Evolutionary conservation across 139 green algal genomes (phyloP).

Genomic region (Chlamydomonas asymmetrica): DNA sequence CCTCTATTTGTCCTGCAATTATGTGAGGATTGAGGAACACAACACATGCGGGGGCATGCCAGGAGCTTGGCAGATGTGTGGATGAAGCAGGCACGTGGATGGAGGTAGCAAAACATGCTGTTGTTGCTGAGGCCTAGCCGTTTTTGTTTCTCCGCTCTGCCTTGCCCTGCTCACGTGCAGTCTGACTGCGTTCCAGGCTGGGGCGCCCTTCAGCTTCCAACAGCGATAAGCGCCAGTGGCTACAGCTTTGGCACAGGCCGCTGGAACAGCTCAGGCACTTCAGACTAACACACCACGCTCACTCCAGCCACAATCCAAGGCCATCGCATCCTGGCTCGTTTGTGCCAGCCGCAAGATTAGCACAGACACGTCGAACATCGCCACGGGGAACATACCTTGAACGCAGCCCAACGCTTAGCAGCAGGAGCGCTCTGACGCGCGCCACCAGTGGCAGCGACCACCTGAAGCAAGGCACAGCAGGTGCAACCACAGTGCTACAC

Average conservation of each 20-base stretch:
- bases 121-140: no score
- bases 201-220: no score
- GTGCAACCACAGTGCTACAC: no score
- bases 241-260: no score
- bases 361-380: neutral
- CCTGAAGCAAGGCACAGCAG: no score
- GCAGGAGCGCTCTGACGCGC: conserved; percentile 35
- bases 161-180: no score
- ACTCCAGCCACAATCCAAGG: no score
- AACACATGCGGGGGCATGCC: neutral
- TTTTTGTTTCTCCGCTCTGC: no score
- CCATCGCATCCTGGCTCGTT: no score
- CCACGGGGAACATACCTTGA: conserved; percentile 16
- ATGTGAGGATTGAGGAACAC: neutral
- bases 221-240: no score
- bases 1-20: conserved; percentile 45
- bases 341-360: no score
- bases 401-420: conserved; percentile 35
- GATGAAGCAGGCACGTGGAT: neutral
- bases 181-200: neutral
- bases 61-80: neutral
- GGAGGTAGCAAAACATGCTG: no score
- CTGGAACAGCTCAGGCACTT: neutral
- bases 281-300: neutral
- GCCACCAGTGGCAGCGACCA: conserved; percentile 24